A percentile compares a stretch with the other conserved stretches of the same genome.
Conservation (phyloP, 139 green algal species). For the Micromonas commoda region DNA sequence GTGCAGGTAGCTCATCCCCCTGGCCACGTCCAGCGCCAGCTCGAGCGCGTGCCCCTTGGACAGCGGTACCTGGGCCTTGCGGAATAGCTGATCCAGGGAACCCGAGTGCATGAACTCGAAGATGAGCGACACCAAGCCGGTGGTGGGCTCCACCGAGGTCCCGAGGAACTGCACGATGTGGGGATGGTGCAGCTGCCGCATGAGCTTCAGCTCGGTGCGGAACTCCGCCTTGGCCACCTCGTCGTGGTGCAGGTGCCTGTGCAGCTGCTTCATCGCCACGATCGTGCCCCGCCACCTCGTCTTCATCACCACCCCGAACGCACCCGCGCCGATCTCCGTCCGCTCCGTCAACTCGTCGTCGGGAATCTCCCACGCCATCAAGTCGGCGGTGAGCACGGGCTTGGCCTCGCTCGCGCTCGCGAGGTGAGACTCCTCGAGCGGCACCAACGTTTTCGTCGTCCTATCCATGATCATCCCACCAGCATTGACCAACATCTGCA, state of each 20-base stretch:
- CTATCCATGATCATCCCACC: slow-evolving; percentile 21
- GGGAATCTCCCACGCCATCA: slow-evolving; percentile 26
- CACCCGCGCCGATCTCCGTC: slow-evolving; percentile 22
- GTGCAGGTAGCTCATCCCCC: slow-evolving; percentile 48
- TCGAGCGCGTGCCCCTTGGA: not conserved
- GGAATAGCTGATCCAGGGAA: slow-evolving; percentile 7
- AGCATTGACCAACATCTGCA: slow-evolving; percentile 15
- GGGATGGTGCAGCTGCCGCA: slow-evolving; percentile 47
- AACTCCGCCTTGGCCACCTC: slow-evolving; percentile 42
- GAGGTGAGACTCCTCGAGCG: not conserved
- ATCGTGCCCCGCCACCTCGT: slow-evolving; percentile 44
- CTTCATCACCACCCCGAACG: slow-evolving; percentile 42
- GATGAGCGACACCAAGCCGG: not conserved
- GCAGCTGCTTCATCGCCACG: slow-evolving; percentile 43
- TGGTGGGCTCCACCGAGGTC: not conserved
- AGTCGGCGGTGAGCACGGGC: not conserved
- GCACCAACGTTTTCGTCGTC: slow-evolving; percentile 1
- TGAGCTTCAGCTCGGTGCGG: slow-evolving; percentile 40
- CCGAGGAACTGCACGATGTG: slow-evolving; percentile 56
- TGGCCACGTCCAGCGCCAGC: slow-evolving; percentile 19
- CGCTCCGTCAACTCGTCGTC: slow-evolving; percentile 2
- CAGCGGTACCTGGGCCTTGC: not conserved
- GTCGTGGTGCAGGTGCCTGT: slow-evolving; percentile 33
- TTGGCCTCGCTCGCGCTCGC: not conserved
- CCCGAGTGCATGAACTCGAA: slow-evolving; percentile 19